A percentile compares a stretch with the other conserved stretches of the same genome.
Evolutionary conservation across 306 rosid species (phyloP).

Genomic region (Quercus agrifolia): DNA sequence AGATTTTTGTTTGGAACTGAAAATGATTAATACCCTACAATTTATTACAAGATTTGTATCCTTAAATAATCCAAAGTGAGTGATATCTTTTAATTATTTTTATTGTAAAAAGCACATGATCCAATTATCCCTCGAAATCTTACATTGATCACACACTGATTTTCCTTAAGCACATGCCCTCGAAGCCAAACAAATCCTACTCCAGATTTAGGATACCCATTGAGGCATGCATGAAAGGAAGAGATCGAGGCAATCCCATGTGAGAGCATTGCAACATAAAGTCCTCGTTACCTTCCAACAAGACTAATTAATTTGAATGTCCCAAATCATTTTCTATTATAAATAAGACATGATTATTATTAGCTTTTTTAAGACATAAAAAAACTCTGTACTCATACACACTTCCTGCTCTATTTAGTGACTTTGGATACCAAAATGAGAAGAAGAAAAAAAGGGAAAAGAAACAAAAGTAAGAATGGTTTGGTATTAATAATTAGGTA

Average conservation of each 20-base stretch:
- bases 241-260: neutral
- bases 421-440: no score
- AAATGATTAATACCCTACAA: slow-evolving; percentile 19
- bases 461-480: no score
- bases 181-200: neutral
- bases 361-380: no score
- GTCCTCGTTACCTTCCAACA: slow-evolving; percentile 1
- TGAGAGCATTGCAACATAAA: slow-evolving; percentile 1
- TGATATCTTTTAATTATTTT: slow-evolving; percentile 20
- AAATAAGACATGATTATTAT: neutral
- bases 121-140: slow-evolving; percentile 25
- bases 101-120: slow-evolving; percentile 10
- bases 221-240: neutral
- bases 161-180: slow-evolving; percentile 28
- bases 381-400: no score
- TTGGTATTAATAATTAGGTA: no score
- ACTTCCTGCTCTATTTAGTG: no score
- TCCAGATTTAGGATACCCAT: slow-evolving; percentile 20
- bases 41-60: slow-evolving; percentile 24
- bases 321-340: neutral
- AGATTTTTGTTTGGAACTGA: slow-evolving; percentile 6
- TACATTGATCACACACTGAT: slow-evolving; percentile 9
- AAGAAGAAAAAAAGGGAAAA: no score
- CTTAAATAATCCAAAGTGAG: slow-evolving; percentile 16
- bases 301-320: neutral